Evolutionary conservation across 495 filamentous ascomycete genomes (phyloP).

Genomic region (Neurospora terricola): DNA sequence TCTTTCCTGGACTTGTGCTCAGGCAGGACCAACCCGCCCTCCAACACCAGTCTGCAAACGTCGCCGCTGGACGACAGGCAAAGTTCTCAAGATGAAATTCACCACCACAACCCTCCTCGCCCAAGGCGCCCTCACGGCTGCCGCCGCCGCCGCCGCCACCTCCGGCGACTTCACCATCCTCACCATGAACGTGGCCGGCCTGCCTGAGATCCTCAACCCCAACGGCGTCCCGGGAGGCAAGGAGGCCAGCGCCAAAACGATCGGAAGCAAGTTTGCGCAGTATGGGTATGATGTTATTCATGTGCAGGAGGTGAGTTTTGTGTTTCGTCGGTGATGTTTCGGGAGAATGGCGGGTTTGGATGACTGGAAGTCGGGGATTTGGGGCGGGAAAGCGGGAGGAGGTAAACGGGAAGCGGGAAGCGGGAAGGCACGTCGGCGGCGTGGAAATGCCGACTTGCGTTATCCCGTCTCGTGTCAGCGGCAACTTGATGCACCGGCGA

Average conservation of each 20-base stretch:
- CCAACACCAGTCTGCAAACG: background rate
- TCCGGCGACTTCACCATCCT: slow-evolving; percentile 40
- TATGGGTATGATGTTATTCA: slow-evolving; percentile 50
- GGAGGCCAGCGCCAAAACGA: slow-evolving; percentile 34
- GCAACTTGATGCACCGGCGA: background rate
- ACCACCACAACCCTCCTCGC: background rate
- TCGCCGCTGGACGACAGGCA: background rate
- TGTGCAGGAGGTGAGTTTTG: slow-evolving; percentile 42
- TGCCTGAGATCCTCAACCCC: slow-evolving; percentile 41
- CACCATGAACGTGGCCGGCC: slow-evolving; percentile 51
- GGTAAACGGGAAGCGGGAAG: background rate
- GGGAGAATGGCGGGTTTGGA: background rate
- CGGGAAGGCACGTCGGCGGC: background rate
- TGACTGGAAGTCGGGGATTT: background rate
- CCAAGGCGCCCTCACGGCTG: background rate
- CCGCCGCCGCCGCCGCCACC: background rate
- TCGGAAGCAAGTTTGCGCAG: slow-evolving; percentile 38
- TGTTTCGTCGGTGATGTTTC: background rate
- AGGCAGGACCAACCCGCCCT: background rate
- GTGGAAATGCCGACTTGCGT: background rate
- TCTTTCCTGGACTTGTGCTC: background rate
- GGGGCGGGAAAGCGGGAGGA: background rate
- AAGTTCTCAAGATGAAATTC: background rate
- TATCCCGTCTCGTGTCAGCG: too few relatives aligned
- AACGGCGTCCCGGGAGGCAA: slow-evolving; percentile 48